Base-by-base conservation (phyloP, 2,329 filamentous ascomycete genomes). In the Colletotrichum neosansevieriae region DNA sequence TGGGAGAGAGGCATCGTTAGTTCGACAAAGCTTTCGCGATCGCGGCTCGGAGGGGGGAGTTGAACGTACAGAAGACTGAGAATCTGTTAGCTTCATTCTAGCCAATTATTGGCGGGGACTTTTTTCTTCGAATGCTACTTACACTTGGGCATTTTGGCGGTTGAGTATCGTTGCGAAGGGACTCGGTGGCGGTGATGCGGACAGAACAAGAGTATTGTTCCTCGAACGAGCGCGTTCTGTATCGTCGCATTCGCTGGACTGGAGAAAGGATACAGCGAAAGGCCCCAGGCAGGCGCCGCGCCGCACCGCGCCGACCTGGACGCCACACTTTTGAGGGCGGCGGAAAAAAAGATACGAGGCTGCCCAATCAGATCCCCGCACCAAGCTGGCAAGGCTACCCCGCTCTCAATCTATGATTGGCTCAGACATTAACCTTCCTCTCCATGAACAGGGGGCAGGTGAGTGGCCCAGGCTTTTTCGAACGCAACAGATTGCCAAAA, bases 101-200 rank as follows among this genome's bases (percentile, higher is more conserved):
- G 11, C 34, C 10, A 10, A 29, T 29, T 9, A 9, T 29, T 7
- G 1, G 71, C 68, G 32, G 19, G 11, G 47, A n/a, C 24, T 5
- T 5, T 17, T 21, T 29, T 50, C 21, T 5, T 24, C 24, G 38
- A 42, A 42, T 7, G 12, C 6, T 3, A 87, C 91, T 88, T 88
- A 95, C 94, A 96, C 87, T 95, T 95, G 68, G 92, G 93, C 93
- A 96, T 95, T 72, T 86, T 92, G 85, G 51, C 70, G 63, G 62
- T 50, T 51, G 4, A 10, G 9, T n/a, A 42, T 13, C 4, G n/a
- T 32, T 53, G 15, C 24, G 49, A 3, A 17, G n/a, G 29, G 19
- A 19, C 12, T 56, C 19, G 47, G 11, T 19, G 15, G 9, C 34
- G 36, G 36, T 32, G 45, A 49, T 51, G 53, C 54, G 38, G 32